These are phyloP conservation scores for Ramaria rubella DNA, from an alignment of 768 basidiomycete genomes.

Conservation along the genomic window DNA sequence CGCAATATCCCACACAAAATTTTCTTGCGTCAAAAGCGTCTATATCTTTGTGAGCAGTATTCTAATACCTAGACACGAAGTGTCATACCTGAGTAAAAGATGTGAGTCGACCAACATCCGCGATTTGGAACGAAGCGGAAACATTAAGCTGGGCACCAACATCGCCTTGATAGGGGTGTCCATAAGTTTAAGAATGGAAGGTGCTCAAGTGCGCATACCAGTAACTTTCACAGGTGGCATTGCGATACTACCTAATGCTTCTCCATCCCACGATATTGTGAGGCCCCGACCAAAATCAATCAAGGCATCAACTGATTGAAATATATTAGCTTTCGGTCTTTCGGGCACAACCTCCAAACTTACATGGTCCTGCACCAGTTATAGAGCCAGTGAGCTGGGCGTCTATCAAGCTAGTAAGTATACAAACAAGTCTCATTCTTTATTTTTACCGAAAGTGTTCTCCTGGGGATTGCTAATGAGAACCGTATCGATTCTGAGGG, in stretches of 20 bases:
- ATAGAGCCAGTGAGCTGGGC: conserved; percentile 55
- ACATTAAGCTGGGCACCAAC: conserved; percentile 54
- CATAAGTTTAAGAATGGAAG: background rate
- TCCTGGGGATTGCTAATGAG: conserved; percentile 53
- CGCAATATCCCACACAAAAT: conserved; percentile 64
- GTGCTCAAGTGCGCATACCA: conserved; percentile 15
- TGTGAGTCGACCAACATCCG: conserved; percentile 49
- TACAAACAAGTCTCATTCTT: background rate
- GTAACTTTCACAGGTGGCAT: conserved; percentile 53
- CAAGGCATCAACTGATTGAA: conserved; percentile 48
- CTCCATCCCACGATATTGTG: conserved; percentile 52
- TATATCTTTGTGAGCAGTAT: conserved; percentile 13
- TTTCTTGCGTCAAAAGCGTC: conserved; percentile 54
- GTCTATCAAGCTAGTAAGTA: conserved; percentile 24
- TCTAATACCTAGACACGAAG: background rate
- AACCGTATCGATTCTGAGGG: conserved; percentile 52
- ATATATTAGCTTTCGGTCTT: background rate
- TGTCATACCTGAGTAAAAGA: conserved; percentile 53
- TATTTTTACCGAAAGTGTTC: conserved; percentile 47
- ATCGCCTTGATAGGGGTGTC: conserved; percentile 29
- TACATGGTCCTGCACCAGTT: conserved; percentile 67
- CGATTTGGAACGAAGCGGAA: conserved; percentile 50
- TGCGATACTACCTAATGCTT: conserved; percentile 50
- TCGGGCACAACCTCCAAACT: conserved; percentile 19
- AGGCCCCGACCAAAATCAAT: conserved; percentile 62